Base-by-base conservation (phyloP, 768 basidiomycete species). In the Mycena olivaceomarginata region DNA sequence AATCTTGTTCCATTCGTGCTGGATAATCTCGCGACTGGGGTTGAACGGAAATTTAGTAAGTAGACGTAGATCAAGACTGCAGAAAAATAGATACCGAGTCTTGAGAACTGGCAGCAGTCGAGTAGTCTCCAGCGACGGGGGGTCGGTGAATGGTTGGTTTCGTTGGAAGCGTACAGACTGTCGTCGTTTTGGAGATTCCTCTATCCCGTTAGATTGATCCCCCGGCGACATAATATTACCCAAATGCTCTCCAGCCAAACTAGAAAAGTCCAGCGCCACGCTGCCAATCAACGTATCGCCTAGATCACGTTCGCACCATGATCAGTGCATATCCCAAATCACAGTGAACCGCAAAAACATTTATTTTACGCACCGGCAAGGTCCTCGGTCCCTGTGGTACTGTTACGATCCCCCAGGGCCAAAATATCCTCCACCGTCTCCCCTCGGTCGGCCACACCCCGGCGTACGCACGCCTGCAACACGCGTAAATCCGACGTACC, bases 1-100 rank as follows among this genome's bases (percentile, higher is more conserved):
- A 40, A 63, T 39, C 41, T 68, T 65, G 45, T 70, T 79, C 77
- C 77, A 79, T 45, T 70, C 39, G 41, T 70, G 10, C 51, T 77
- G 68, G 22, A 77, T 66, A 56, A 41, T 64, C 9, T 69, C 69
- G 12, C 76, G 71, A 9, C 76, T 69, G 20, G 31, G 15, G 9
- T 18, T 16, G 10, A 4, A 75, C 62, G 25, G 9, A 22, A 25
- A 51, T 37, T 15, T 40, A 22, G 31, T 31, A 31, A 31, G 31
- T 31, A 60, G 16, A 56, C 39, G 31, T 5, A 46, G 18, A 39
- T 11, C 15, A 25, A 25, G 9, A 11, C 13, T 2, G 25, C 22
- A 31, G 64, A 25, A 25, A 56, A 7, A 53, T 46, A 63, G 48
- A 56, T 43, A 72, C 76, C 76, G 70, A 67, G 70, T 60, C 16